These are phyloP conservation scores for Acacia acuminata DNA, from an alignment of 306 rosid species.

Conservation along the genomic window DNA sequence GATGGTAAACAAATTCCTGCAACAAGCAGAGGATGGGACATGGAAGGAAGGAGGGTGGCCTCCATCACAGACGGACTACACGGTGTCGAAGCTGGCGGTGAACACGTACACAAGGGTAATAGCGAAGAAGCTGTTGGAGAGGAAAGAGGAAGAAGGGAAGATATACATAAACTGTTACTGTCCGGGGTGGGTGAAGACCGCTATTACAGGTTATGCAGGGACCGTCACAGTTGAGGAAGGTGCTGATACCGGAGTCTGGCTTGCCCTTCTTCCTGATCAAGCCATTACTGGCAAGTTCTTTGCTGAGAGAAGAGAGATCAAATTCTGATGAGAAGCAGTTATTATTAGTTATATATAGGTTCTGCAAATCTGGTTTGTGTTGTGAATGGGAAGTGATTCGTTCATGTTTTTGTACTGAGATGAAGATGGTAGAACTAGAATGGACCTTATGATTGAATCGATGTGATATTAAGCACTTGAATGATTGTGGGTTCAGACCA, in stretches of 20 bases:
- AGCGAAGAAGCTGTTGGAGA: slow-evolving; percentile 63
- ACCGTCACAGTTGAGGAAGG: slow-evolving; percentile 76
- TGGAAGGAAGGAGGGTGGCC: slow-evolving; percentile 91
- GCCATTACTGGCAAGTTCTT: slow-evolving; percentile 80
- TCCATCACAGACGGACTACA: slow-evolving; percentile 64
- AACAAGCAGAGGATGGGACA: slow-evolving; percentile 79
- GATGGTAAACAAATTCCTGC: slow-evolving; percentile 50
- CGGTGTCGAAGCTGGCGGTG: slow-evolving; percentile 81
- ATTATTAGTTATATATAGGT: not conserved
- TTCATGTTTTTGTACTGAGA: not conserved
- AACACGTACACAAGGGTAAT: slow-evolving; percentile 70
- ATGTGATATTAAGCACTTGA: not conserved
- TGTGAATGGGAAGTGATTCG: not conserved
- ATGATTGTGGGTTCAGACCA: slow-evolving; percentile 5
- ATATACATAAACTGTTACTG: slow-evolving; percentile 83
- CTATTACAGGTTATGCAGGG: slow-evolving; percentile 86
- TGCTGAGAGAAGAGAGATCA: slow-evolving; percentile 86
- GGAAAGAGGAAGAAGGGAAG: slow-evolving; percentile 70
- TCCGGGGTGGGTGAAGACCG: slow-evolving; percentile 97
- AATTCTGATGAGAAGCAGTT: slow-evolving; percentile 42
- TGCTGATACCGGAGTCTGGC: slow-evolving; percentile 96
- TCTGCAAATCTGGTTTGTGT: slow-evolving; percentile 10
- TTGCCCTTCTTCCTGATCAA: slow-evolving; percentile 85
- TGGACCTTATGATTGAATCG: not conserved
- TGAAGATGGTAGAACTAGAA: slow-evolving; percentile 17